Percentiles rank a stretch among this genome's conserved stretches.
Evolutionary conservation across 768 basidiomycete genomes (phyloP).

Genomic region (Candolleomyces eurysporus): DNA sequence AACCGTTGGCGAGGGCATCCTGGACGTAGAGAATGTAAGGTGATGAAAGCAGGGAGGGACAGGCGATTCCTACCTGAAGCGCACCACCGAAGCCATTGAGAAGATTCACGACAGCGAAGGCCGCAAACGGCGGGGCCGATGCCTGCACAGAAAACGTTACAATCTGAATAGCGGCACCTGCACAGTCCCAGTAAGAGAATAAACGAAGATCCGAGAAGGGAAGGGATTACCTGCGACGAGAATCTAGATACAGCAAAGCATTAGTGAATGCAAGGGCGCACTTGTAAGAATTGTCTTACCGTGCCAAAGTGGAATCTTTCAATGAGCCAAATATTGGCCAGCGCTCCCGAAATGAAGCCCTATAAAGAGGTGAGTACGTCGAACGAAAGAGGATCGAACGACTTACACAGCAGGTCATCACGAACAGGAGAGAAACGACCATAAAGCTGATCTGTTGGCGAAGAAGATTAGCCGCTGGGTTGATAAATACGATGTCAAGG

Average conservation of each 20-base stretch:
- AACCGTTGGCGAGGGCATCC: constrained; percentile 75
- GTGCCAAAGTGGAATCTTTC: constrained; percentile 43
- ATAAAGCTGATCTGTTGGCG: constrained; percentile 42
- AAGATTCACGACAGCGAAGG: constrained; percentile 47
- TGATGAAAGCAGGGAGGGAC: not conserved
- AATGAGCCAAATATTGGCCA: constrained; percentile 37
- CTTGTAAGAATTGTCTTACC: constrained; percentile 21
- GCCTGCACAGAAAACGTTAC: constrained; percentile 53
- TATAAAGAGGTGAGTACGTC: constrained; percentile 9
- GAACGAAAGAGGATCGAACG: not conserved
- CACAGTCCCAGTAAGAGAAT: not conserved
- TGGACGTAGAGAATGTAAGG: constrained; percentile 18
- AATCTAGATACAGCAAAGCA: not conserved
- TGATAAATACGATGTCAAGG: not conserved
- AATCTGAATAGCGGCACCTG: constrained; percentile 52
- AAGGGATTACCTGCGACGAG: constrained; percentile 6
- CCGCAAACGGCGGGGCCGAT: constrained; percentile 61
- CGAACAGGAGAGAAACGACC: constrained; percentile 62
- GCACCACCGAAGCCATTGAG: constrained; percentile 44
- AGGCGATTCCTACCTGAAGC: constrained; percentile 34
- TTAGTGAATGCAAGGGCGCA: not conserved
- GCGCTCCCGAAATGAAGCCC: constrained; percentile 41
- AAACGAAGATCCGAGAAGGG: not conserved
- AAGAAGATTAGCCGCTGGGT: not conserved
- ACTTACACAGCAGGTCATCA: constrained; percentile 36